Conservation (phyloP, 2,329 filamentous ascomycete genomes). For the Neonectria faginata region DNA sequence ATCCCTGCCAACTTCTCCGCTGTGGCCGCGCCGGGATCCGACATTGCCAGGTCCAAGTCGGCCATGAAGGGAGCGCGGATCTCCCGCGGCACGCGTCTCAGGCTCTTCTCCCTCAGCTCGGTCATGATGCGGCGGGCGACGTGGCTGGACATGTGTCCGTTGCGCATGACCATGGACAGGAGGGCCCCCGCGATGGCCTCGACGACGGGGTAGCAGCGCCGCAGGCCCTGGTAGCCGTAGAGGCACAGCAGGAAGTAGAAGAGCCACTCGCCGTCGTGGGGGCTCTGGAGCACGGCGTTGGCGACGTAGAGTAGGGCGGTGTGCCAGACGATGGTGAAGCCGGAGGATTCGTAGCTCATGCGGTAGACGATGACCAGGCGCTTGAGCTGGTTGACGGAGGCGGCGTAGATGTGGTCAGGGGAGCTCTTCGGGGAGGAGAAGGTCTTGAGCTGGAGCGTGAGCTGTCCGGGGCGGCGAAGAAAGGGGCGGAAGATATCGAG, state of each 20-base stretch:
- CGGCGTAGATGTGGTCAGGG: slow-evolving; percentile 47
- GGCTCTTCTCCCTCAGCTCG: slow-evolving; percentile 44
- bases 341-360: slow-evolving; percentile 47
- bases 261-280: slow-evolving; percentile 47
- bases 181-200: slow-evolving; percentile 50
- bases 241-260: slow-evolving; percentile 54
- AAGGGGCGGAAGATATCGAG: slow-evolving; percentile 52
- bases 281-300: slow-evolving; percentile 51
- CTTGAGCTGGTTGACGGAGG: slow-evolving; percentile 55
- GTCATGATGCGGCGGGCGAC: slow-evolving; percentile 47
- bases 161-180: slow-evolving; percentile 51
- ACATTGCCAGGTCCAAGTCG: slow-evolving; percentile 52
- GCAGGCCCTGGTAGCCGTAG: slow-evolving; percentile 53
- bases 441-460: slow-evolving; percentile 34
- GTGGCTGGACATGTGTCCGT: slow-evolving; percentile 46
- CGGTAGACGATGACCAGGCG: slow-evolving; percentile 53
- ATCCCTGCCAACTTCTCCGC: slow-evolving; percentile 49
- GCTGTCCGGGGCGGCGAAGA: slow-evolving; percentile 6
- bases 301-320: slow-evolving; percentile 54
- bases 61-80: slow-evolving; percentile 53
- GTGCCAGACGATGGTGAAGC: slow-evolving; percentile 55
- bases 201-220: slow-evolving; percentile 52
- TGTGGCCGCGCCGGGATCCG: slow-evolving; percentile 49
- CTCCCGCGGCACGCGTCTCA: slow-evolving; percentile 34
- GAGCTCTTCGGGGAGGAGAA: slow-evolving; percentile 45